Conservation (phyloP, 2,329 filamentous ascomycete species). For the Monilinia laxa region DNA sequence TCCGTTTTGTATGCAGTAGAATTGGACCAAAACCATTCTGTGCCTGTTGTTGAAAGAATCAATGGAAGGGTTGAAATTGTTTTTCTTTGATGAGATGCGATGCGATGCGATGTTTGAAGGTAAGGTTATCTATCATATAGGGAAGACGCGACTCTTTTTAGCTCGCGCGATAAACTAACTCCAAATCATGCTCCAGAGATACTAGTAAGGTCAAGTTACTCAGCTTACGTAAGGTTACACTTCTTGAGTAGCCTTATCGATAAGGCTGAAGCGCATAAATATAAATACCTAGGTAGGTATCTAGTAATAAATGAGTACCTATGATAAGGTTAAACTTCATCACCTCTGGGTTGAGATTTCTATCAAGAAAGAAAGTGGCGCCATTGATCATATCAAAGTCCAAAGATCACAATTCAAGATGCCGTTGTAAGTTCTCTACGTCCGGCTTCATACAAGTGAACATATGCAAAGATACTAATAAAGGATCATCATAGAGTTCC, state of each 20-base stretch:
- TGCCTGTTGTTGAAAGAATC: conserved; percentile 17
- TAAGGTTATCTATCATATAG: background rate
- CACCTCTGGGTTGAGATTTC: background rate
- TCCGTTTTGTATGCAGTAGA: conserved; percentile 8
- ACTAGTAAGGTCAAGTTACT: too few species aligned
- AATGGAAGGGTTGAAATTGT: conserved; percentile 1
- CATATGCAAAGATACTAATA: background rate
- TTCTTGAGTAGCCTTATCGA: conserved; percentile 20
- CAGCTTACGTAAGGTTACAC: background rate
- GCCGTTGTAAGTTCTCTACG: conserved; percentile 17
- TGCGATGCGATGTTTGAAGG: background rate
- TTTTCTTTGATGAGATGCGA: conserved; percentile 17
- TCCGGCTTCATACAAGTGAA: background rate
- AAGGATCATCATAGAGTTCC: conserved; percentile 50
- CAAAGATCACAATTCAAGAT: conserved; percentile 9
- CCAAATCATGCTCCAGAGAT: too few species aligned
- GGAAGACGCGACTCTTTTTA: conserved; percentile 15
- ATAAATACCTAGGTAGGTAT: too few species aligned
- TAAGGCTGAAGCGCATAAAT: conserved; percentile 7
- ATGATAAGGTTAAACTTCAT: background rate
- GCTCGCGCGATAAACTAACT: background rate
- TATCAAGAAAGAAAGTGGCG: conserved; percentile 24
- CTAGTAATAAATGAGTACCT: background rate
- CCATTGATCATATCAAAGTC: conserved; percentile 9
- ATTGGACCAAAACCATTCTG: conserved; percentile 15